Percentiles rank a stretch among this genome's conserved stretches.
These are phyloP conservation scores for Pseudogymnoascus sp. DNA, from an alignment of 2,329 filamentous ascomycete species.

Conservation along the genomic window DNA sequence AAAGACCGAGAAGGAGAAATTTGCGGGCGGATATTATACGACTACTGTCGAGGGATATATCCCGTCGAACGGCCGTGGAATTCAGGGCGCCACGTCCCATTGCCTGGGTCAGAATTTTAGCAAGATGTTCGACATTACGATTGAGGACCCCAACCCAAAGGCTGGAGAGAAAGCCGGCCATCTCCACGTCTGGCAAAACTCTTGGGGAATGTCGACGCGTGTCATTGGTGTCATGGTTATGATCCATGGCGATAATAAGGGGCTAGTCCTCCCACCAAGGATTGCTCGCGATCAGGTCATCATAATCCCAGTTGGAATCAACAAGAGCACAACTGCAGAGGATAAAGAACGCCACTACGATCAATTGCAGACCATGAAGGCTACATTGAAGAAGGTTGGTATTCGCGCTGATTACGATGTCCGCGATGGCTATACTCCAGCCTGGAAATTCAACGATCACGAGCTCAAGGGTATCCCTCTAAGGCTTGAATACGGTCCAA, in stretches of 20 bases:
- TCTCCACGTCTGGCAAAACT: slow-evolving; percentile 95
- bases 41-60: slow-evolving; percentile 97
- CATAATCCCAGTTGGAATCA: slow-evolving; percentile 88
- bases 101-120: slow-evolving; percentile 91
- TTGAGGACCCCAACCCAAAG: slow-evolving; percentile 76
- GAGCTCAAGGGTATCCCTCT: slow-evolving; percentile 93
- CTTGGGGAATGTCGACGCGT: slow-evolving; percentile 94
- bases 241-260: slow-evolving; percentile 94
- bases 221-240: slow-evolving; percentile 99
- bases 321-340: slow-evolving; percentile 74
- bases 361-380: slow-evolving; percentile 64
- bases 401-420: slow-evolving; percentile 75
- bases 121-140: slow-evolving; percentile 98
- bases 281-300: slow-evolving; percentile 81
- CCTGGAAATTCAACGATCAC: slow-evolving; percentile 99
- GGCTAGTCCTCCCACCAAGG: slow-evolving; percentile 83
- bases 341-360: slow-evolving; percentile 69
- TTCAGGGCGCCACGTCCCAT: slow-evolving; percentile 93
- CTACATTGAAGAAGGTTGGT: slow-evolving; percentile 61
- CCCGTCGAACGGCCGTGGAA: slow-evolving; percentile 87
- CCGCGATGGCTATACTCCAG: slow-evolving; percentile 84
- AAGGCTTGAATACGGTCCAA: slow-evolving; percentile 90
- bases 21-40: slow-evolving; percentile 92
- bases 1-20: slow-evolving; percentile 98
- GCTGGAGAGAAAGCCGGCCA: slow-evolving; percentile 68